Percentiles rank a stretch among this genome's conserved stretches.
Evolutionary conservation across 2,329 filamentous ascomycete genomes (phyloP).

Genomic region (Beauveria scarabaeidicola): DNA sequence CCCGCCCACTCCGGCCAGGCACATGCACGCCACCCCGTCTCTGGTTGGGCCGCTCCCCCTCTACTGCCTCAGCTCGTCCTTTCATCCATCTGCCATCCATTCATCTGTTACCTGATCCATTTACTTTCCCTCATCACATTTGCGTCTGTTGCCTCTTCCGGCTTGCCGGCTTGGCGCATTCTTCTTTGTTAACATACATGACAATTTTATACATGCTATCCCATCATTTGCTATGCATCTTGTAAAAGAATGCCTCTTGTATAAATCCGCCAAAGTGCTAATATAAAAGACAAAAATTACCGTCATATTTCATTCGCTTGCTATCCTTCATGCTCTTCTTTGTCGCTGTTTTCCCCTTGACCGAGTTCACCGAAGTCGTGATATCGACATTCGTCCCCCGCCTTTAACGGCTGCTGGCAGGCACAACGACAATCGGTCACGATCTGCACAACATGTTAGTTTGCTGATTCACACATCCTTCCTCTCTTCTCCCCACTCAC

Average conservation of each 20-base stretch:
- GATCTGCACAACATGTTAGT: slow-evolving; percentile 34
- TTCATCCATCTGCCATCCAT: neutral
- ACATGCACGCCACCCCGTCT: slow-evolving; percentile 1
- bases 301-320: neutral
- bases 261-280: neutral
- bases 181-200: neutral
- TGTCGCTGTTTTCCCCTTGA: neutral
- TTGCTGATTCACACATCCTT: neutral
- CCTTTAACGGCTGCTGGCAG: slow-evolving; percentile 51
- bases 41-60: neutral
- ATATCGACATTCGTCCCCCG: slow-evolving; percentile 25
- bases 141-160: neutral
- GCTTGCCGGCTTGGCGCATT: neutral
- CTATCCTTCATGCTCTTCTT: neutral
- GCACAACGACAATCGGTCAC: slow-evolving; percentile 42
- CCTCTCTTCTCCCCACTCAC: slow-evolving; percentile 39
- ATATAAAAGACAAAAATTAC: neutral
- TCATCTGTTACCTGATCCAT: neutral
- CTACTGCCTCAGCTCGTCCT: neutral
- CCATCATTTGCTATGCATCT: slow-evolving; percentile 3
- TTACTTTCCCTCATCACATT: neutral
- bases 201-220: neutral
- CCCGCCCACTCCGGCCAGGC: neutral
- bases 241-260: neutral
- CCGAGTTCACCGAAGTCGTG: neutral